Percentiles rank a stretch among this genome's conserved stretches.
Evolutionary conservation across 2,329 filamentous ascomycete species (phyloP).

Genomic region (Helotiales sp.): DNA sequence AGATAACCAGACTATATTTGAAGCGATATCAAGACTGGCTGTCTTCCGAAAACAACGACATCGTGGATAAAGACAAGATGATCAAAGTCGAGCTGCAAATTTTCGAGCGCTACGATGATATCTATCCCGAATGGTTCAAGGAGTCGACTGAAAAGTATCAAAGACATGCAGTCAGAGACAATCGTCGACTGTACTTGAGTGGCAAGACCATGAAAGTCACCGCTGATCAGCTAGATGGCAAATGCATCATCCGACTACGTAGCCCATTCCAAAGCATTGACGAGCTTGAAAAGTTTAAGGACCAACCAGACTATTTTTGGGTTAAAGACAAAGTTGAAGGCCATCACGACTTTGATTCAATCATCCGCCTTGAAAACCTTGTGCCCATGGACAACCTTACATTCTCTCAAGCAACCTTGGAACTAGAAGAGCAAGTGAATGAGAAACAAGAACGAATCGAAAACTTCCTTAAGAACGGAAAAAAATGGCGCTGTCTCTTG

Average conservation of each 20-base stretch:
- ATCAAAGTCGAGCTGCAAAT: not conserved
- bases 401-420: not conserved
- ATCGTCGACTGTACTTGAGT: constrained; percentile 13
- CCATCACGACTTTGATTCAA: not conserved
- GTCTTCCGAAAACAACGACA: not conserved
- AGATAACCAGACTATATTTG: constrained; percentile 7
- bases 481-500: constrained; percentile 3
- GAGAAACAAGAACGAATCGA: not conserved
- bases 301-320: constrained; percentile 23
- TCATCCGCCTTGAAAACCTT: not conserved
- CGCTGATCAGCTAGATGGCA: constrained; percentile 15
- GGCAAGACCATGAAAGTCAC: not conserved
- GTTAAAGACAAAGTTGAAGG: constrained; percentile 4
- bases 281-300: constrained; percentile 21
- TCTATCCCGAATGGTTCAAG: not conserved
- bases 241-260: constrained; percentile 18
- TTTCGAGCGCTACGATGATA: constrained; percentile 11
- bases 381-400: not conserved
- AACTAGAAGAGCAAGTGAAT: not conserved
- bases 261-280: not conserved
- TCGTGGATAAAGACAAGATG: not conserved
- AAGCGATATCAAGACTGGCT: not conserved
- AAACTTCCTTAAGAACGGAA: constrained; percentile 1
- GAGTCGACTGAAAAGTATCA: not conserved
- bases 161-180: constrained; percentile 10